Conservation (phyloP, 179 eudicot genomes). For the Nepenthes alata region DNA sequence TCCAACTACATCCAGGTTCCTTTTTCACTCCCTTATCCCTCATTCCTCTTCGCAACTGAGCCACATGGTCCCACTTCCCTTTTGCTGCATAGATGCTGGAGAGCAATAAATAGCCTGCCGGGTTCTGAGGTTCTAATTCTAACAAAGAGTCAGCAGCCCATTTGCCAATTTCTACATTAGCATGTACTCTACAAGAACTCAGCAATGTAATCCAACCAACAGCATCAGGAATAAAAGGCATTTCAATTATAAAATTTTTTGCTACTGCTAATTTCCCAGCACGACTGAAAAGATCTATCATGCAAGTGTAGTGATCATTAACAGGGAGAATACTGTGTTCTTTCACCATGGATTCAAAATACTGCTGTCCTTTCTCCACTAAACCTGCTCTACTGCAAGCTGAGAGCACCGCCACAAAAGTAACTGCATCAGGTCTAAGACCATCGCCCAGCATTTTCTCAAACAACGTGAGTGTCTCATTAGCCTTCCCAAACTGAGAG, state of each 20-base stretch:
- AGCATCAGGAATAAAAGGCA: slow-evolving; percentile 45
- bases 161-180: slow-evolving; percentile 62
- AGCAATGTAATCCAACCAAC: slow-evolving; percentile 81
- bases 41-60: slow-evolving; percentile 62
- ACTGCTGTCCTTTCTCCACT: slow-evolving; percentile 64
- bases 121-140: slow-evolving; percentile 70
- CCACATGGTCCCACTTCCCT: slow-evolving; percentile 71
- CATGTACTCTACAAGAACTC: slow-evolving; percentile 75
- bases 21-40: slow-evolving; percentile 55
- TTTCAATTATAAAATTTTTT: slow-evolving; percentile 48
- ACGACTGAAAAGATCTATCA: slow-evolving; percentile 85
- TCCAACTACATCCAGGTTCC: slow-evolving; percentile 88
- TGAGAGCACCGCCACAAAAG: slow-evolving; percentile 74
- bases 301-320: slow-evolving; percentile 81
- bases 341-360: slow-evolving; percentile 58
- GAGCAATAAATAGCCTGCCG: slow-evolving; percentile 83
- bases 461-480: slow-evolving; percentile 58
- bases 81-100: slow-evolving; percentile 71
- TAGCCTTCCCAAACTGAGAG: slow-evolving; percentile 86
- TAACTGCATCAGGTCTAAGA: slow-evolving; percentile 70
- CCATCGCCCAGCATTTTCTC: slow-evolving; percentile 67
- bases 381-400: slow-evolving; percentile 96
- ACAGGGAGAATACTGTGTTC: slow-evolving; percentile 52
- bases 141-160: slow-evolving; percentile 84
- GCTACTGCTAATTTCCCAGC: slow-evolving; percentile 77